Evolutionary conservation across 192 early-diverging fungal genomes (phyloP).

Genomic region (Umbelopsis sp.): DNA sequence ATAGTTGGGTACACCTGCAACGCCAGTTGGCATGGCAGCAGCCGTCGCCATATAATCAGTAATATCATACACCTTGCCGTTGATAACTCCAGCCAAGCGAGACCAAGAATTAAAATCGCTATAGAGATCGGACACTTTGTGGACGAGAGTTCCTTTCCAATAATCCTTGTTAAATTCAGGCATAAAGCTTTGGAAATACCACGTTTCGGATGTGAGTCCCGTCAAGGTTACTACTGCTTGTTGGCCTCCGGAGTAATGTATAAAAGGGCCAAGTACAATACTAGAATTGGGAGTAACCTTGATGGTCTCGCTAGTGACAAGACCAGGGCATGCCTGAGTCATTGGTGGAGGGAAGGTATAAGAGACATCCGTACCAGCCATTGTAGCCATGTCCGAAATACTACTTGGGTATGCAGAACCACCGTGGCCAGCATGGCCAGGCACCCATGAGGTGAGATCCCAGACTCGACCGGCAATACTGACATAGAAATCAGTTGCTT

Average conservation of each 20-base stretch:
- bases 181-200: slow-evolving; percentile 40
- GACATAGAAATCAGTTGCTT: slow-evolving; percentile 59
- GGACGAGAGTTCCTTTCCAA: slow-evolving; percentile 67
- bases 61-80: slow-evolving; percentile 69
- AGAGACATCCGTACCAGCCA: slow-evolving; percentile 67
- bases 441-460: slow-evolving; percentile 63
- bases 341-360: slow-evolving; percentile 57
- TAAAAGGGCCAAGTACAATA: background rate
- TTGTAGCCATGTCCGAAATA: slow-evolving; percentile 40
- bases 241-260: slow-evolving; percentile 32
- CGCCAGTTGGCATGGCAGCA: slow-evolving; percentile 33
- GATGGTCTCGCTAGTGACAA: slow-evolving; percentile 35
- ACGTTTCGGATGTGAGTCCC: slow-evolving; percentile 26
- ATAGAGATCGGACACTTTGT: slow-evolving; percentile 59
- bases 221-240: slow-evolving; percentile 18
- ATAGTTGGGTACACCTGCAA: slow-evolving; percentile 33
- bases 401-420: slow-evolving; percentile 37
- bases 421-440: slow-evolving; percentile 58
- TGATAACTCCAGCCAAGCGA: slow-evolving; percentile 52
- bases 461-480: slow-evolving; percentile 65
- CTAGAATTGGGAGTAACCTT: slow-evolving; percentile 28
- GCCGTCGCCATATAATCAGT: slow-evolving; percentile 59
- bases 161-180: slow-evolving; percentile 50
- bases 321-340: slow-evolving; percentile 55
- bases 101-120: slow-evolving; percentile 45